These are phyloP conservation scores for Boletales sp. DNA, from an alignment of 768 basidiomycete species.

Conservation along the genomic window DNA sequence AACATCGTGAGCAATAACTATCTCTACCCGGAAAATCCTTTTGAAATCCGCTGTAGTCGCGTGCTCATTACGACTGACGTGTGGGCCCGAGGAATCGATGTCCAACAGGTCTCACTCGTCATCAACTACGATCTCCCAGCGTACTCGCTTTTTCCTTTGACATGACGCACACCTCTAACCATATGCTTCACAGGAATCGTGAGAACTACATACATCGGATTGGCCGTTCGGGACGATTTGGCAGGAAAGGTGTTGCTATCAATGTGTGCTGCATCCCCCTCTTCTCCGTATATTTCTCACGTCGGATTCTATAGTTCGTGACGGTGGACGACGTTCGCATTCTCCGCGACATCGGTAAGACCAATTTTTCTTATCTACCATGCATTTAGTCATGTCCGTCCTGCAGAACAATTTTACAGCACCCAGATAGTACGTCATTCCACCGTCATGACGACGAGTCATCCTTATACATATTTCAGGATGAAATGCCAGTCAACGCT, in stretches of 20 bases:
- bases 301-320: constrained; percentile 59
- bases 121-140: constrained; percentile 96
- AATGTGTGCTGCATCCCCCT: constrained; percentile 58
- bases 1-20: constrained; percentile 61
- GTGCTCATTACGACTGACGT: constrained; percentile 96
- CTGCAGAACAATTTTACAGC: constrained; percentile 90
- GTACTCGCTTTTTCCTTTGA: constrained; percentile 42
- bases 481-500: constrained; percentile 99
- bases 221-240: constrained; percentile 98
- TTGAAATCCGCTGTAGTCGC: constrained; percentile 47
- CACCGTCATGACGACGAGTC: constrained; percentile 1
- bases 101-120: constrained; percentile 95
- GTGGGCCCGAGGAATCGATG: constrained; percentile 98
- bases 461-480: constrained; percentile 45
- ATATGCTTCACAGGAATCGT: constrained; percentile 59
- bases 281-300: constrained; percentile 13
- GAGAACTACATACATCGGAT: constrained; percentile 99
- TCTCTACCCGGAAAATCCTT: constrained; percentile 1
- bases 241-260: constrained; percentile 98
- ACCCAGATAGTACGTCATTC: constrained; percentile 73
- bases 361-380: neutral
- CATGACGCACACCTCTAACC: constrained; percentile 11
- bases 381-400: constrained; percentile 10
- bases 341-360: constrained; percentile 91
- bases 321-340: constrained; percentile 96